Base-by-base conservation (phyloP, 345 rosid species). In the Cardamine resedifolia region DNA sequence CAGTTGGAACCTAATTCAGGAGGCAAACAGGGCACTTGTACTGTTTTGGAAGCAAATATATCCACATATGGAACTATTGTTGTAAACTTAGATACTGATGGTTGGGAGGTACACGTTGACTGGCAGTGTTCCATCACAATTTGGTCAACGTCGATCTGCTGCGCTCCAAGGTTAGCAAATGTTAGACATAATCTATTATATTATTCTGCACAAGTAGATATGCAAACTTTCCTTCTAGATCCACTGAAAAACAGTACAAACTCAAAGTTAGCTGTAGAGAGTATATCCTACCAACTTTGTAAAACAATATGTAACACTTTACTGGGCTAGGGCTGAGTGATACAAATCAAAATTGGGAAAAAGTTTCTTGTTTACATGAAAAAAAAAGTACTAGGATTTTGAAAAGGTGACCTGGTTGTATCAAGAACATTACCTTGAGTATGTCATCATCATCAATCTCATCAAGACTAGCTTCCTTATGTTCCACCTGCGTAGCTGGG, bases 61-160 rank as follows among this genome's bases (percentile, higher is more conserved):
- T 80, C 78, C 44, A 51, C 75, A 68, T 70, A 34, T 30, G 90
- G 88, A 21, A 85, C 86, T 70, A 74, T 76, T 48, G 86, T 74
- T 38, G 83, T 82, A 75, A 78, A 81, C 81, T 80, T 87, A 27
- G 86, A 80, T 69, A 78, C 33, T 39, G 96, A 69, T 51, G 90
- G 81, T 77, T 83, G 88, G 36, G 87, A 88, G 6, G 90, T 90
- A 76, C 80, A 64, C 68, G 74, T 62, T 58, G 92, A 80, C 53
- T 87, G 92, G 79, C 84, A 88, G 82, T 90, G 98, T 62, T 88
- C 89, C 81, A 83, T 85, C 68, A 83, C 85, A 70, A 92, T 90
- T 75, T 85, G 91, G 79, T 92, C 96, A 49, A 92, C 84, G 61
- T 90, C 96, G 76, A 90, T 85, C 76, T 77, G 78, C 98, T 92